phyloP scores from a whole-genome alignment of 768 basidiomycete genomes.

The Neoboletus subvelutipes region DNA sequence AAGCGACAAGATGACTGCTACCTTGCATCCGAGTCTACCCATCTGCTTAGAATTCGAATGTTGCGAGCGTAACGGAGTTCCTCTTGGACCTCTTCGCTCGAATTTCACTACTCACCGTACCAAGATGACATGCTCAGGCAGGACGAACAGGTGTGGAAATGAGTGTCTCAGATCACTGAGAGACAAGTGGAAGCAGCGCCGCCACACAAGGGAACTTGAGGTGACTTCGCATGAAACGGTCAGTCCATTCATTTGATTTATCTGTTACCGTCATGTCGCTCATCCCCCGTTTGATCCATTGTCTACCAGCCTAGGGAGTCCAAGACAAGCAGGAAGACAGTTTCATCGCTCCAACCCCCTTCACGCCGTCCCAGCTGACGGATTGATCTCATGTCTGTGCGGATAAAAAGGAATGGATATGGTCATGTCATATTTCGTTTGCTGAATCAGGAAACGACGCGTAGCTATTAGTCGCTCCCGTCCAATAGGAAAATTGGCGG shows the following conservation, averaged over 20 bases:
- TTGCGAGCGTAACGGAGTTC: not conserved
- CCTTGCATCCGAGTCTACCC: not conserved
- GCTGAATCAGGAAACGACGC: not conserved
- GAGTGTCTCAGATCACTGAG: not conserved
- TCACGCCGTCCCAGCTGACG: not conserved
- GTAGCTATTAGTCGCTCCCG: not conserved
- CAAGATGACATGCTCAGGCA: not conserved
- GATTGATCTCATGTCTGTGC: not conserved
- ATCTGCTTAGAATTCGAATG: too few relatives aligned
- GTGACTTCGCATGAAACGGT: not conserved
- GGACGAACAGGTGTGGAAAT: not conserved
- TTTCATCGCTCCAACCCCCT: not conserved
- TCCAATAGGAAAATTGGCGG: constrained; percentile 20
- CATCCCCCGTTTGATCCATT: not conserved
- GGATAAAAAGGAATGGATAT: not conserved
- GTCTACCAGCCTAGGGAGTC: not conserved
- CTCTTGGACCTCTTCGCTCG: not conserved
- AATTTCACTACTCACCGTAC: not conserved
- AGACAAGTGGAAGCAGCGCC: not conserved
- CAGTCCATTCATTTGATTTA: not conserved
- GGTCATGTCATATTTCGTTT: not conserved
- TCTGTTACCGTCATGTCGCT: not conserved
- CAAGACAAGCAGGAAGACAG: not conserved
- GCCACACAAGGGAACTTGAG: not conserved
- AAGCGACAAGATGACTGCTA: not conserved